Percentiles rank a stretch among this genome's conserved stretches.
phyloP scores from a whole-genome alignment of 139 green algal genomes.

The Chlamydomonas applanata region DNA sequence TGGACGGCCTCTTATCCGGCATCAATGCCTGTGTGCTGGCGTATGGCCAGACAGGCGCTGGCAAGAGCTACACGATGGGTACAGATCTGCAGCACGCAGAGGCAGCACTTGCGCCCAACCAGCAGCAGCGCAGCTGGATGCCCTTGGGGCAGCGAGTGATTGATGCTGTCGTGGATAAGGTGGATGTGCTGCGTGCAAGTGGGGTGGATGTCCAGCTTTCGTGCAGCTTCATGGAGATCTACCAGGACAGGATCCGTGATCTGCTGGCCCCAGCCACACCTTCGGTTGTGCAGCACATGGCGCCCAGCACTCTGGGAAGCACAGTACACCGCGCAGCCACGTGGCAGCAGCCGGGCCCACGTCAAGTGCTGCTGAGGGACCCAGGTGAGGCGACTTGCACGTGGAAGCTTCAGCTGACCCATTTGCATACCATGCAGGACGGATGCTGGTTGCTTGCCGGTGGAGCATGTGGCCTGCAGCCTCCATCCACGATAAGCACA shows the following conservation, averaged over 20 bases:
- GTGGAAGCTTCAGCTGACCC: slow-evolving; percentile 15
- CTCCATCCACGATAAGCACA: too few species aligned
- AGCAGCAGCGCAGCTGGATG: background rate
- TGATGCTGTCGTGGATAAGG: background rate
- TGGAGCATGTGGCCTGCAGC: too few species aligned
- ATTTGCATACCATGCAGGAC: too few species aligned
- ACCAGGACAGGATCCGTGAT: slow-evolving; percentile 90
- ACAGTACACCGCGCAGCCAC: background rate
- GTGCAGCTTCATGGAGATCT: slow-evolving; percentile 84
- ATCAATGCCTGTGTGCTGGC: slow-evolving; percentile 15
- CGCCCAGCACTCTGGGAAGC: background rate
- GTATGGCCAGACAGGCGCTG: slow-evolving; percentile 29
- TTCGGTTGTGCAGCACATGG: background rate
- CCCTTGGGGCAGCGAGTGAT: background rate
- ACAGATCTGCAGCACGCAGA: background rate
- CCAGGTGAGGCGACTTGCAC: background rate
- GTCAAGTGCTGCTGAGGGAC: too few species aligned
- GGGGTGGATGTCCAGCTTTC: background rate
- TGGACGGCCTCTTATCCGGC: too few species aligned
- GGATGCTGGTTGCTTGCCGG: too few species aligned
- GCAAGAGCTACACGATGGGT: slow-evolving; percentile 19
- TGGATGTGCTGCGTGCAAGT: background rate
- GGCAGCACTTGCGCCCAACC: background rate
- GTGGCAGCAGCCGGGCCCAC: too few species aligned
- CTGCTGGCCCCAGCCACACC: slow-evolving; percentile 49